A percentile compares a stretch with the other conserved stretches of the same genome.
Evolutionary conservation across 441 rosid genomes (phyloP).

Genomic region (Daphne laureola): DNA sequence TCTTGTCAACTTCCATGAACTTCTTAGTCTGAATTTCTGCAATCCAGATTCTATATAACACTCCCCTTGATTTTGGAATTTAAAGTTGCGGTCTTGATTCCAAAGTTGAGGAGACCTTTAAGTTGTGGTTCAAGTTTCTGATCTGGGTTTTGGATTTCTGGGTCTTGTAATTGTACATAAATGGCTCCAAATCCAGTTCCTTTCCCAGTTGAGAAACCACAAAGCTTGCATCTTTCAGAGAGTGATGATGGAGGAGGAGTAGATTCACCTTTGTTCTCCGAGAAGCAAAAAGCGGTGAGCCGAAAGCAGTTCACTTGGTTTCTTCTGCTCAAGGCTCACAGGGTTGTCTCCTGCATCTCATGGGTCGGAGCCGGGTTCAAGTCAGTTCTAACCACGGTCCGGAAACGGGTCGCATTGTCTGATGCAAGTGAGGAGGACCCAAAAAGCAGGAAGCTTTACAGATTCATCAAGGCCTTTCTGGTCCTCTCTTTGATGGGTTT

Average conservation of each 20-base stretch:
- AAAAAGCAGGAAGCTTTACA: conserved; percentile 52
- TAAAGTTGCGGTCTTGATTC: conserved; percentile 24
- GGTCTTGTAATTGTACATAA: conserved; percentile 2
- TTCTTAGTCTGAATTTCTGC: conserved; percentile 17
- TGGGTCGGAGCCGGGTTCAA: conserved; percentile 42
- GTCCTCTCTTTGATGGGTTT: conserved; percentile 49
- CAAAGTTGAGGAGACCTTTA: conserved; percentile 15
- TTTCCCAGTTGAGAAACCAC: conserved; percentile 60
- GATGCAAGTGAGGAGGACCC: conserved; percentile 49
- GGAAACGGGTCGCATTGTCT: conserved; percentile 49
- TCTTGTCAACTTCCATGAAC: conserved; percentile 21
- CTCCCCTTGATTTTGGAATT: neutral
- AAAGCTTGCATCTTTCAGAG: conserved; percentile 38
- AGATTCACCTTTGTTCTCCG: conserved; percentile 36
- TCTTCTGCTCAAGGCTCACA: conserved; percentile 57
- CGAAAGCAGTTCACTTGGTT: conserved; percentile 66
- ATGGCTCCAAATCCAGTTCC: conserved; percentile 72
- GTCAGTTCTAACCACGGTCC: conserved; percentile 34
- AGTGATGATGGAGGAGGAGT: conserved; percentile 46
- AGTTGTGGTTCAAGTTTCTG: conserved; percentile 12
- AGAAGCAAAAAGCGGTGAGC: conserved; percentile 52
- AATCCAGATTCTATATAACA: conserved; percentile 19
- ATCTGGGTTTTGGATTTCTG: conserved; percentile 18
- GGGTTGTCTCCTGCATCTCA: conserved; percentile 48
- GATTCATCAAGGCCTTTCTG: conserved; percentile 62